Percentiles rank a stretch among this genome's conserved stretches.
Conservation (phyloP, 2,329 filamentous ascomycete species). For the Alternaria brassicicola region DNA sequence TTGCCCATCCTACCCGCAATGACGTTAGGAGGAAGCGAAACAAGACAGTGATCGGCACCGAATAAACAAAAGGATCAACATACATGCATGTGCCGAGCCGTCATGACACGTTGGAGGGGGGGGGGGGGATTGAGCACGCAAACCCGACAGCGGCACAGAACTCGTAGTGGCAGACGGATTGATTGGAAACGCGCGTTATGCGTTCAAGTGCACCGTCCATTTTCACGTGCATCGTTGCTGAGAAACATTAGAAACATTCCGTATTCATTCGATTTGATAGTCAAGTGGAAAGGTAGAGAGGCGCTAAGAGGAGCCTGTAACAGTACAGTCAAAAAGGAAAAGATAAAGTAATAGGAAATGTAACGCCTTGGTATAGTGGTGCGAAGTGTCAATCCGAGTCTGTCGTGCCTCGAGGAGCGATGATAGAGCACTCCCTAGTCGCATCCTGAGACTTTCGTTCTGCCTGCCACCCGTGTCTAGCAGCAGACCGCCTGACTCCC, state of each 20-base stretch:
- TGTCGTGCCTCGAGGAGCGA: neutral
- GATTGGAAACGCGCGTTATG: neutral
- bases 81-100: neutral
- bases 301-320: neutral
- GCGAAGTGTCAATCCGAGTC: neutral
- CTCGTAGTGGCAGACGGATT: neutral
- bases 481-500: neutral
- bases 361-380: slow-evolving; percentile 4
- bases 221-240: neutral
- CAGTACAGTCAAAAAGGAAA: neutral
- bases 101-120: neutral
- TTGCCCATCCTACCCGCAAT: neutral
- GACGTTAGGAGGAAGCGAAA: neutral
- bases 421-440: neutral
- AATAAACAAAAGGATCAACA: neutral
- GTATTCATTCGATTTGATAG: neutral
- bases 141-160: neutral
- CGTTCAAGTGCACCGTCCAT: neutral
- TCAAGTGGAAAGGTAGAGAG: neutral
- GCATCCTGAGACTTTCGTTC: neutral
- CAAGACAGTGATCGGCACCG: neutral
- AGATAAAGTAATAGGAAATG: neutral
- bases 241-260: neutral
- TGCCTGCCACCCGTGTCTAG: neutral
- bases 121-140: neutral